Evolutionary conservation across 2,329 filamentous ascomycete species (phyloP), one percentile per base, ranked within the genome.

Genomic region (Pseudocercospora fuligena): DNA sequence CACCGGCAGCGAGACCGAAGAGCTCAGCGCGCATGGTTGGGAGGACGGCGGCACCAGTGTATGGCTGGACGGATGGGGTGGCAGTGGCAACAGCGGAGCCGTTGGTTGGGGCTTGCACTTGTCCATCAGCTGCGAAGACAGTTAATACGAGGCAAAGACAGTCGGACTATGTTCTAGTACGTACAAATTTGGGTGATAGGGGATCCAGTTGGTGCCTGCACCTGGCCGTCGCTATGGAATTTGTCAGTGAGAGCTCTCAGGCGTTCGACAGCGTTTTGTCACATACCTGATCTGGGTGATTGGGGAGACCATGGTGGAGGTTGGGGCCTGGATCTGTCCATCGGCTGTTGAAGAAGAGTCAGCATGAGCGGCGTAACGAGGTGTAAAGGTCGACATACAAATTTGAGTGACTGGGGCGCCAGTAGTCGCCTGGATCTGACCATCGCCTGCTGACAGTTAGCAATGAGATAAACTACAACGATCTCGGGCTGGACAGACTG

Each of bases 191-290:
- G 27, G 27, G 3, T 27, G 3, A 27, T 6, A 3, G 73, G 60
- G 71, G 58, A 69, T 40, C 29, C 57, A 4, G 63, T 72, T 16
- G 62, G 56, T 1, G 62, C 63, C 46, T 65, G 63, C 8, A 61
- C 76, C 74, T 86, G 61, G 3, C 83, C 84, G 66, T 86, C 84
- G n/a, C 58, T 61, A 31, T 73, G n/a, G n/a, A n/a, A n/a, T 65
- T 51, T 74, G 19, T 21, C 5, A 49, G 54, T 76, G 69, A 49
- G 68, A 61, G 64, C 2, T 19, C n/a, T n/a, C n/a, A n/a, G n/a
- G n/a, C n/a, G n/a, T n/a, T n/a, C n/a, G n/a, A n/a, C n/a, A n/a
- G n/a, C n/a, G n/a, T n/a, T n/a, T n/a, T n/a, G n/a, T n/a, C n/a
- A n/a, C n/a, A n/a, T n/a, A n/a, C n/a, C n/a, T n/a, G n/a, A 71